Evolutionary conservation across 495 filamentous ascomycete species (phyloP).

Genomic region (Endocarpon pusillum): DNA sequence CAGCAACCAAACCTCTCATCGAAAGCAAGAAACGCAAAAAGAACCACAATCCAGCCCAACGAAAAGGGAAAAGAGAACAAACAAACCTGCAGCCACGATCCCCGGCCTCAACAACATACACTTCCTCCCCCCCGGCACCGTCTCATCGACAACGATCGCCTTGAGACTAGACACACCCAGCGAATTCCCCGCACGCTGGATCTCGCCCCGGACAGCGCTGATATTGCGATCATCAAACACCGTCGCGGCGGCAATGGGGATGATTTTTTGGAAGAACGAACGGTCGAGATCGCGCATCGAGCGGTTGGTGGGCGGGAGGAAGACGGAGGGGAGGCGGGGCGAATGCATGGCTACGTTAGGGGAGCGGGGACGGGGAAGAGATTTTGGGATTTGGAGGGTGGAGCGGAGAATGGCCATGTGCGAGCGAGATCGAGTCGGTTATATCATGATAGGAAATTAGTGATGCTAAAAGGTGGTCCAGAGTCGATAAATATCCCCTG

Average conservation of each 20-base stretch:
- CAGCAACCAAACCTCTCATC: conserved; percentile 32
- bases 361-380: no score
- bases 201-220: conserved; percentile 39
- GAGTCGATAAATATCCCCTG: no score
- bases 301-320: conserved; percentile 71
- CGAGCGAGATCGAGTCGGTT: no score
- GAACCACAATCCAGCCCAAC: no score
- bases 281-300: conserved; percentile 66
- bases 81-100: conserved; percentile 48
- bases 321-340: conserved; percentile 37
- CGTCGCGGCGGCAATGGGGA: conserved; percentile 63
- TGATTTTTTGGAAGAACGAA: conserved; percentile 56
- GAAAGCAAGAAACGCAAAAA: conserved; percentile 29
- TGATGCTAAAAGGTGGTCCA: no score
- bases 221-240: conserved; percentile 58
- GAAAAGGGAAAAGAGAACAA: not conserved
- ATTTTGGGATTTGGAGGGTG: no score
- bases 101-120: conserved; percentile 58
- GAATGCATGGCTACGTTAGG: no score
- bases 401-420: no score
- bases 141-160: conserved; percentile 29
- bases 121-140: conserved; percentile 40
- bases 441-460: no score
- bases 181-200: conserved; percentile 40
- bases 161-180: conserved; percentile 42